Base-by-base conservation (phyloP, 2,329 filamentous ascomycete genomes). In the Talaromyces sp. region DNA sequence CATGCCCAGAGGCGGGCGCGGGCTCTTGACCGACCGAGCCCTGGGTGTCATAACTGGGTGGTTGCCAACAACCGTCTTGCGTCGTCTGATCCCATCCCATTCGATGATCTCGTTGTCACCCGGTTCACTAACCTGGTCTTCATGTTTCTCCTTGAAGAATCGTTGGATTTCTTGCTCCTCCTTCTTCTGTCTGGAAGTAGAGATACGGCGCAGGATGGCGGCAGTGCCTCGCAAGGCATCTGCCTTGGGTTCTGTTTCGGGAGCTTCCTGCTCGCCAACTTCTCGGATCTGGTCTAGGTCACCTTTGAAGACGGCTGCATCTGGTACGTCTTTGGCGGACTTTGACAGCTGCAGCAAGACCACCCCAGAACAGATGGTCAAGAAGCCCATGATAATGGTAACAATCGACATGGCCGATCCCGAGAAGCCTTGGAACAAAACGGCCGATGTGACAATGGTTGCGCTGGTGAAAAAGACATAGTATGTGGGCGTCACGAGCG, bases 401-500 rank as follows among this genome's bases (percentile, higher is more conserved):
- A 90, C 82, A 60, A 99, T 98, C 27, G 89, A 85, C 6, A 86
- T 83, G 0, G 85, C 82, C 0, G 90, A 90, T 38, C 93, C 95
- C 71, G 96, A 93, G 83, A 99, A 97, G 8, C 95, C 95, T 64
- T 87, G 88, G 76, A 98, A 98, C 2, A 99, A 81, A 53, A 99
- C 87, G 3, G 93, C 90, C 0, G 93, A 97, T 6, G 93, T 96
- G 67, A 98, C 85, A 66, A 99, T 97, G 21, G 95, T 98, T 5
- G 92, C 89, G 67, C 89, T 96, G 43, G 95, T 99, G 74, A 99
- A 99, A 80, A 96, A 93, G 66, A 99, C 95, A 74, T 99, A 99
- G 78, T 99, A 99, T 2, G 95, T 99, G 0, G 95, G 95, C 0
- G 95, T 99, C 62, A 99, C 95, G 65, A 99, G 84, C 8, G 95